A percentile compares a stretch with the other conserved stretches of the same genome.
These are phyloP conservation scores for Coprinopsis sp. DNA, from an alignment of 768 basidiomycete species.

Conservation along the genomic window DNA sequence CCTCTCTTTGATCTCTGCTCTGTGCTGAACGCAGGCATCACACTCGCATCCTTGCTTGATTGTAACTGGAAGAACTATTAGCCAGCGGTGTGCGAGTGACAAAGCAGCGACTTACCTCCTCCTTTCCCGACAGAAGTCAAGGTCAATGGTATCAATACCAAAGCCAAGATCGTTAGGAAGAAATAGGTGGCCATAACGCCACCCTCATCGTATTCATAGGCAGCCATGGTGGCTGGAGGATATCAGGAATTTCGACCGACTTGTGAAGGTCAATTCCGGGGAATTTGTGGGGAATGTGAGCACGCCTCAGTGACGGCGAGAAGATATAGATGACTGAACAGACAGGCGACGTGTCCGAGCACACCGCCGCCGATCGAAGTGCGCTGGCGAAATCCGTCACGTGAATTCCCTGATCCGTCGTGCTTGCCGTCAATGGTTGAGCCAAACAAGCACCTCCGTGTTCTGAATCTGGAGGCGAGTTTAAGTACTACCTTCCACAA, in stretches of 20 bases:
- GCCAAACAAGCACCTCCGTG: too few species aligned
- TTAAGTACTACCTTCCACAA: too few species aligned
- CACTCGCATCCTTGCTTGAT: constrained; percentile 55
- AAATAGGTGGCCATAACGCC: constrained; percentile 90
- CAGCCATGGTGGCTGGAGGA: constrained; percentile 49
- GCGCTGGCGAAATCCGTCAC: too few species aligned
- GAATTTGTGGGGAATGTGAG: neutral
- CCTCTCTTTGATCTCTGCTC: constrained; percentile 36
- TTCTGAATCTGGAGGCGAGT: too few species aligned
- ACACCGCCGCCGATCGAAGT: too few species aligned
- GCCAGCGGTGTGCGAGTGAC: neutral
- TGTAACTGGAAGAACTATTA: constrained; percentile 18
- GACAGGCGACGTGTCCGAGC: too few species aligned
- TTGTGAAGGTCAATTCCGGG: neutral
- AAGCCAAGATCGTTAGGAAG: constrained; percentile 80
- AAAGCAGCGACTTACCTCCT: constrained; percentile 37
- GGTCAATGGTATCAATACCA: constrained; percentile 78
- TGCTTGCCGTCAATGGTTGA: too few species aligned
- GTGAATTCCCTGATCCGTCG: too few species aligned
- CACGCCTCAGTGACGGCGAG: too few species aligned
- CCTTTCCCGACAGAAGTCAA: constrained; percentile 40
- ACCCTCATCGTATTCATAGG: constrained; percentile 82
- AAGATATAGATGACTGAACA: too few species aligned
- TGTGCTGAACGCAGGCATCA: constrained; percentile 54
- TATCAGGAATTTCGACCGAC: neutral